Evolutionary conservation across 106 monocot species (phyloP), one percentile per base, ranked within the genome.

Genomic region (Dioscorea dumetorum): DNA sequence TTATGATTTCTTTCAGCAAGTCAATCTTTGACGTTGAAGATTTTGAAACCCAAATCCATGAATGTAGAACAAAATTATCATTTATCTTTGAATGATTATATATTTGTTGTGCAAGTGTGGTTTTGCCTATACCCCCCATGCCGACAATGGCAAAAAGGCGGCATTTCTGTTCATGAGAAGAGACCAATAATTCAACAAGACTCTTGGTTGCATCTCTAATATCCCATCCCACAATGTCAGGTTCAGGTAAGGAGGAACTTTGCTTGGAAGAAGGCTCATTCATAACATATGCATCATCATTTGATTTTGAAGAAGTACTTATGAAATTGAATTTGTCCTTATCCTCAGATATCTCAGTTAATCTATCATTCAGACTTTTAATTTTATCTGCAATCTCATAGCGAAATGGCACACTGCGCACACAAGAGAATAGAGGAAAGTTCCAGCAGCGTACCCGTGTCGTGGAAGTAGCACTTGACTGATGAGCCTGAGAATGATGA

Each of bases 111-210:
- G 66, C 66, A 19, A 67, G 66, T 4, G 66, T 67, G 10, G 66
- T 67, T n/a, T 67, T 67, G 49, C 66, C 66, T 4, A 67, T 51
- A 31, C 66, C 66, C 2, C 66, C 66, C 50, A 67, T 51, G 15
- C 66, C 66, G 13, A 50, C 50, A 16, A 67, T 67, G 1, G 66
- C 66, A 18, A 67, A 49, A 24, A 67, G 15, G 20, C 20, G 50
- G 23, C 19, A 11, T 17, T 19, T 50, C 23, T 52, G 20, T 8
- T n/a, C 3, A 7, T 23, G 50, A 49, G n/a, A n/a, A n/a, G 16
- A 5, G 9, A 23, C 15, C 1, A 67, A 31, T 7, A n/a, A 50
- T 22, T 20, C 49, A 8, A 67, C 66, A 18, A 67, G 19, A 22
- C 22, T 23, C 4, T 50, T 18, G 3, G 66, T 67, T 22, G 34